A percentile compares a stretch with the other conserved stretches of the same genome.
These are phyloP conservation scores for Komagataella phaffii DNA, from an alignment of 805 yeast genomes.

Conservation along the genomic window DNA sequence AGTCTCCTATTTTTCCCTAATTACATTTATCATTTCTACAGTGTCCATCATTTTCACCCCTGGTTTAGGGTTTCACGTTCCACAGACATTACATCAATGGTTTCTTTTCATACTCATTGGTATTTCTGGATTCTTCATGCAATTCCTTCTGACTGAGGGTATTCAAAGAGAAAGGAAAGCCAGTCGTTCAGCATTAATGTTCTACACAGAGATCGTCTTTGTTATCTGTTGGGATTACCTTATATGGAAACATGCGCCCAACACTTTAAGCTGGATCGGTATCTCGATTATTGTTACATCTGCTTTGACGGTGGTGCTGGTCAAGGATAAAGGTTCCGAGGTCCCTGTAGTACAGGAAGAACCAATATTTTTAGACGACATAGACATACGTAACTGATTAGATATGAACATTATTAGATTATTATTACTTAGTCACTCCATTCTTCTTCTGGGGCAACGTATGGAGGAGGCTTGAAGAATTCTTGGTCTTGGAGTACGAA, in stretches of 20 bases:
- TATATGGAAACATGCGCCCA: conserved; percentile 66
- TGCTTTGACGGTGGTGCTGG: conserved; percentile 46
- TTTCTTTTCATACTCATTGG: conserved; percentile 47
- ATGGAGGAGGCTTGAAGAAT: conserved; percentile 60
- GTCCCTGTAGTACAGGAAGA: background rate
- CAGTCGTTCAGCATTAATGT: conserved; percentile 60
- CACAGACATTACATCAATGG: conserved; percentile 58
- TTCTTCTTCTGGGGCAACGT: conserved; percentile 36
- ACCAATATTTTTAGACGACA: background rate
- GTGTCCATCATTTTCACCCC: conserved; percentile 42
- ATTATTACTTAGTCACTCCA: background rate
- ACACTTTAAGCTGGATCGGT: conserved; percentile 54
- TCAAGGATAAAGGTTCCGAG: conserved; percentile 22
- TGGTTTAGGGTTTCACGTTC: conserved; percentile 42
- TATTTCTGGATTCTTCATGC: conserved; percentile 71
- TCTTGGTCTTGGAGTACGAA: conserved; percentile 49
- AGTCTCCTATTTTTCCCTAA: conserved; percentile 63
- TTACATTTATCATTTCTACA: conserved; percentile 41
- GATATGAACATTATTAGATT: background rate
- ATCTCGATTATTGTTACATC: conserved; percentile 51
- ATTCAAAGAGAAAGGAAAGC: conserved; percentile 65
- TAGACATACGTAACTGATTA: background rate
- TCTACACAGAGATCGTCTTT: conserved; percentile 65
- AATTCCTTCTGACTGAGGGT: conserved; percentile 67
- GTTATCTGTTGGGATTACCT: conserved; percentile 65